phyloP scores from a whole-genome alignment of 2,329 filamentous ascomycete genomes.

The Dissoconium aciculare region DNA sequence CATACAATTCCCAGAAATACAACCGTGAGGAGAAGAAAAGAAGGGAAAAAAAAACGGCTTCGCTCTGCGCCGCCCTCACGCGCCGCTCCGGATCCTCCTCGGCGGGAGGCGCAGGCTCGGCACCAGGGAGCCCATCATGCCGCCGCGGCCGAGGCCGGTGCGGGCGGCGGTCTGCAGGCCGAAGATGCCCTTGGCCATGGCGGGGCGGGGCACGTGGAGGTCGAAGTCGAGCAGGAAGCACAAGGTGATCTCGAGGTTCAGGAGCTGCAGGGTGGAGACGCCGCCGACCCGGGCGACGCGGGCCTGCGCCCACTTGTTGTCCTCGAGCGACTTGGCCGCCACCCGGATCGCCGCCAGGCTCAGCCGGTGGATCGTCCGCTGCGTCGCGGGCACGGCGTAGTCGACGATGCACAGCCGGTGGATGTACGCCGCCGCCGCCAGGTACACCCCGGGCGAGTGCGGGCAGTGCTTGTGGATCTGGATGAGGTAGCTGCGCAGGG shows the following conservation, averaged over 20 bases:
- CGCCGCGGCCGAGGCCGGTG: no score
- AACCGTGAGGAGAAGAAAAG: no score
- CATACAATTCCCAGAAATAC: no score
- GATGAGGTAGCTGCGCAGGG: constrained; percentile 67
- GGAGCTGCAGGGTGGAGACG: constrained; percentile 67
- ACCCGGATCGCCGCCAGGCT: constrained; percentile 72
- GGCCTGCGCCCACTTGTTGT: constrained; percentile 71
- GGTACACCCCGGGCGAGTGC: constrained; percentile 84
- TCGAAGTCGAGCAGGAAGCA: constrained; percentile 63
- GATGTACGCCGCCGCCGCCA: constrained; percentile 79
- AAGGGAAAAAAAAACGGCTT: no score
- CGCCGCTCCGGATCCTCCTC: no score
- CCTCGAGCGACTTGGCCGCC: constrained; percentile 90
- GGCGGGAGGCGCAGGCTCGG: no score
- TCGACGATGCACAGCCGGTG: constrained; percentile 62
- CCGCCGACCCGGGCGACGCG: constrained; percentile 79
- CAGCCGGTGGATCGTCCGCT: constrained; percentile 72
- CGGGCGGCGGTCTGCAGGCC: constrained; percentile 21
- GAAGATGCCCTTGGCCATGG: constrained; percentile 22
- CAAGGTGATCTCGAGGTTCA: constrained; percentile 65
- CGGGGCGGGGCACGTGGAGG: constrained; percentile 30
- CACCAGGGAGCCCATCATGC: no score
- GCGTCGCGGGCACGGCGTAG: constrained; percentile 62
- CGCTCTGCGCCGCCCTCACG: no score
- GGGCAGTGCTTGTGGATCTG: constrained; percentile 84